Conservation (phyloP, 352 stramenopile species). For the Bremia lactucae region DNA sequence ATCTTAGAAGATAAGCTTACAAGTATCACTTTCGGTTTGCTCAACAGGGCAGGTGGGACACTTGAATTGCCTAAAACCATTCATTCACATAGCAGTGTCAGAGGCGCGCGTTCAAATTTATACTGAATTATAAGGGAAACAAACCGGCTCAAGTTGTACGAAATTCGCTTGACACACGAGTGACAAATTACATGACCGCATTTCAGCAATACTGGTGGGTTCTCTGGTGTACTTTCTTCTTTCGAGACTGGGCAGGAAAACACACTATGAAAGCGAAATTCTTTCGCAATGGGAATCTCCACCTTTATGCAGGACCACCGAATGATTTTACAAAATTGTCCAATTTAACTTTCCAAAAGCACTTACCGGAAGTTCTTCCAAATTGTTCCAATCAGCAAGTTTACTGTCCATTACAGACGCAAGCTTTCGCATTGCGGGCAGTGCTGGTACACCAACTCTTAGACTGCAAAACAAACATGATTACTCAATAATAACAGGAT, state of each 20-base stretch:
- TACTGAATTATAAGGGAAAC: constrained; percentile 2
- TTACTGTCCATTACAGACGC: constrained; percentile 71
- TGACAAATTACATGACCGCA: constrained; percentile 81
- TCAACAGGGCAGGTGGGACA: constrained; percentile 81
- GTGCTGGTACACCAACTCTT: constrained; percentile 51
- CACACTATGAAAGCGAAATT: constrained; percentile 79
- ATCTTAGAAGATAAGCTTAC: constrained; percentile 60
- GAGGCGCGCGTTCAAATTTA: neutral
- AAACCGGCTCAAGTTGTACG: constrained; percentile 67
- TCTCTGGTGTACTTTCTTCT: constrained; percentile 74
- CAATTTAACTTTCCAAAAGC: neutral
- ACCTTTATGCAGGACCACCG: constrained; percentile 18
- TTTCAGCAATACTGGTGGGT: constrained; percentile 79
- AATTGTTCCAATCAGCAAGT: constrained; percentile 52
- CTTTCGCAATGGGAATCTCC: constrained; percentile 71
- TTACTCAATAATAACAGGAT: neutral
- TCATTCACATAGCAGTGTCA: constrained; percentile 3
- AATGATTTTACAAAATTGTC: too few species aligned
- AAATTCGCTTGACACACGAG: constrained; percentile 73
- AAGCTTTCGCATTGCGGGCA: constrained; percentile 74
- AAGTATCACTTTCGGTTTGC: constrained; percentile 63
- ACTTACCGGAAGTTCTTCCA: constrained; percentile 65
- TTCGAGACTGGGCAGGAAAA: constrained; percentile 84
- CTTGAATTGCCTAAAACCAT: constrained; percentile 60
- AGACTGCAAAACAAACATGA: constrained; percentile 26